Base-by-base conservation (phyloP, 495 filamentous ascomycete species). In the Penicillium soppii region DNA sequence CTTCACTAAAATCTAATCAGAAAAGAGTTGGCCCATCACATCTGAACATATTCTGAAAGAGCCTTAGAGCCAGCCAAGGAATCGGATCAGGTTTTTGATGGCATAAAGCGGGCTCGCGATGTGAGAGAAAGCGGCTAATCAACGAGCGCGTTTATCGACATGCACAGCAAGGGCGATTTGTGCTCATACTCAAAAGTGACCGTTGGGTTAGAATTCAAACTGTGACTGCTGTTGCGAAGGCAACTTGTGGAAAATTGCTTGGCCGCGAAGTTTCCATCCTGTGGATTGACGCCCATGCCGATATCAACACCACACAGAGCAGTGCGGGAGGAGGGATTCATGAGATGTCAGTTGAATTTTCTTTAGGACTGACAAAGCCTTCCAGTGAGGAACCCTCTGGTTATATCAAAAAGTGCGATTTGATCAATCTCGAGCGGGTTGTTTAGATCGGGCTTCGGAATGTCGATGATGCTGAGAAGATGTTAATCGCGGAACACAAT, bases 381-480 rank as follows among this genome's bases (percentile, higher is more conserved):
- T 27, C 25, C 5, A 27, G 25, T 27, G 25, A 86, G 51, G 78
- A 82, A 5, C 45, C 83, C 15, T 95, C 95, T 66, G 88, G 87
- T 27, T 95, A 90, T 91, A 56, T 95, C 19, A 67, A 80, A 56
- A 67, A 78, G 3, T 67, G 78, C 10, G 68, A 78, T 52, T 52
- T 49, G 47, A 66, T 86, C 41, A 87, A 80, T 60, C 55, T 85
- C 46, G 84, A 78, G 67, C 92, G 91, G 68, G 71, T 96, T 47
- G 90, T 96, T 32, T 96, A 96, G 65, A 95, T 96, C 61, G 91
- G 89, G 3, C 71, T 95, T 53, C 71, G 91, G 27, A 91, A 96
- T 66, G 87, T 95, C 9, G 91, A 96, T 60, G 57, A 74, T 6
- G 85, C 79, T 9, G 91, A 96, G 78, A 92, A 92, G 81, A 72